Conservation (phyloP, 805 yeast genomes). For the Metschnikowia kunwiensis region DNA sequence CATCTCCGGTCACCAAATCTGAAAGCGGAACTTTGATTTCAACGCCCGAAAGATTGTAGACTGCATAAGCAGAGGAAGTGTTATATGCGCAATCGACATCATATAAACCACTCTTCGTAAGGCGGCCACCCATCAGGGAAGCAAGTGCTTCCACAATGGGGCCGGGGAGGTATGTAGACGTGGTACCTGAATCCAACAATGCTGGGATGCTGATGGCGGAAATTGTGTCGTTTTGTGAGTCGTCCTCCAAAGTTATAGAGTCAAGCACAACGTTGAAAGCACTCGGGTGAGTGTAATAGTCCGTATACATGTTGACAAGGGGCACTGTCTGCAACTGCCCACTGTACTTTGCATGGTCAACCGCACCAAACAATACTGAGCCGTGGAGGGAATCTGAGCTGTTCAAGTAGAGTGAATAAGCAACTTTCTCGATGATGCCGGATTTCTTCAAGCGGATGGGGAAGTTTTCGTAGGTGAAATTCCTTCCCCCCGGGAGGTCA, state of each 20-base stretch:
- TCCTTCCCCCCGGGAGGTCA: constrained; percentile 14
- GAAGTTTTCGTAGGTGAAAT: constrained; percentile 57
- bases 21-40: constrained; percentile 47
- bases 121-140: not conserved
- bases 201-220: constrained; percentile 8
- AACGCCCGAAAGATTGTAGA: constrained; percentile 56
- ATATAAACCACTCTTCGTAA: constrained; percentile 4
- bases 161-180: constrained; percentile 47
- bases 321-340: constrained; percentile 34
- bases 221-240: constrained; percentile 8
- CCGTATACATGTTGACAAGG: constrained; percentile 33
- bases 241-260: constrained; percentile 24
- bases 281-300: constrained; percentile 28
- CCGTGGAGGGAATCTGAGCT: constrained; percentile 28
- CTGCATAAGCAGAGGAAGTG: constrained; percentile 3
- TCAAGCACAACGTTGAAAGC: constrained; percentile 49
- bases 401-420: constrained; percentile 63
- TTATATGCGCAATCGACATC: constrained; percentile 12
- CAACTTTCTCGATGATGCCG: constrained; percentile 53
- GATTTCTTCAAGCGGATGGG: constrained; percentile 57
- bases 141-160: constrained; percentile 20
- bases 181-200: constrained; percentile 52
- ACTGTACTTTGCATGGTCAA: constrained; percentile 39
- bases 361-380: constrained; percentile 40
- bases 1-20: constrained; percentile 23